phyloP scores from a whole-genome alignment of 2,329 filamentous ascomycete species.

The Sphaerulina musiva region DNA sequence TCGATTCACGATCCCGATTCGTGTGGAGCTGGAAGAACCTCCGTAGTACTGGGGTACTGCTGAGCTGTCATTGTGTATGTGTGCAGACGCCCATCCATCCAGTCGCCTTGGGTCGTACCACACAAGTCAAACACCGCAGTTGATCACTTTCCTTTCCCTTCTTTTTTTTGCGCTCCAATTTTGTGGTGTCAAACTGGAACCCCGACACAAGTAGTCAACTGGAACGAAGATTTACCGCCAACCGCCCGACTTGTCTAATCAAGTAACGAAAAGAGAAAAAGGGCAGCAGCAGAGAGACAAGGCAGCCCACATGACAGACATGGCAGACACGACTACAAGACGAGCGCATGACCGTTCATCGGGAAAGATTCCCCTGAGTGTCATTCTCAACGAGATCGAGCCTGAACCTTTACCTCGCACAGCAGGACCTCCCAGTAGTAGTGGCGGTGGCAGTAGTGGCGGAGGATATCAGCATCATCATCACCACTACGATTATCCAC shows the following conservation, averaged over 20 bases:
- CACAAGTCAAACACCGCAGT: too few species aligned
- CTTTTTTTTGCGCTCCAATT: too few species aligned
- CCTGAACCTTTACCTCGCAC: background rate
- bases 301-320: background rate
- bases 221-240: background rate
- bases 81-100: background rate
- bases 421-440: background rate
- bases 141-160: too few species aligned
- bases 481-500: background rate
- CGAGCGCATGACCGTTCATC: slow-evolving; percentile 8
- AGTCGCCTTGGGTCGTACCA: background rate
- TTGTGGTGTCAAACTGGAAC: too few species aligned
- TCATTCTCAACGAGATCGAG: slow-evolving; percentile 8
- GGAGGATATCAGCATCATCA: background rate
- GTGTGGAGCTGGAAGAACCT: background rate
- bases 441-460: background rate
- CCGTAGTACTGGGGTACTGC: background rate
- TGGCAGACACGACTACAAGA: slow-evolving; percentile 5
- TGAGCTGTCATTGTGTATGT: background rate
- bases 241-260: background rate
- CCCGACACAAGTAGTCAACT: background rate
- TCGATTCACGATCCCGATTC: background rate
- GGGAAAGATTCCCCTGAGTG: slow-evolving; percentile 13
- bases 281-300: background rate
- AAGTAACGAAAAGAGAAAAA: background rate